A percentile compares a stretch with the other conserved stretches of the same genome.
Conservation (phyloP, 192 early-diverging fungal species). For the Umbelopsis ramanniana region DNA sequence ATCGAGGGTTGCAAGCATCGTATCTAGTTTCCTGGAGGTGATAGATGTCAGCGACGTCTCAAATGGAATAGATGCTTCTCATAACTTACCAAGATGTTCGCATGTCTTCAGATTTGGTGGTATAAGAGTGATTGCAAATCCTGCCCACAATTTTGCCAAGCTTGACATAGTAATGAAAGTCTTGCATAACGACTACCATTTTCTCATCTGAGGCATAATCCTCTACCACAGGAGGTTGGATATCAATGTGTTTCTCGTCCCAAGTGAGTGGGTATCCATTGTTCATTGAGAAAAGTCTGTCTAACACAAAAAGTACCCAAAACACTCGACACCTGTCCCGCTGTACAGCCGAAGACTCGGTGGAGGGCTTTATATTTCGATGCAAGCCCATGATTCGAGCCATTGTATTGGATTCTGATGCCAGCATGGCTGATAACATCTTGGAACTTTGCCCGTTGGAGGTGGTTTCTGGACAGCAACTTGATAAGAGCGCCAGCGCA, state of each 20-base stretch:
- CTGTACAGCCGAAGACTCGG: neutral
- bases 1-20: conserved; percentile 7
- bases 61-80: neutral
- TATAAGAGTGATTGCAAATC: conserved; percentile 9
- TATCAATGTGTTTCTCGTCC: conserved; percentile 15
- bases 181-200: neutral
- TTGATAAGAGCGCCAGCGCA: neutral
- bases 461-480: neutral
- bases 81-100: conserved; percentile 4
- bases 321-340: conserved; percentile 3
- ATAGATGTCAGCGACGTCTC: too few relatives aligned
- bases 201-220: neutral
- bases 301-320: conserved; percentile 1
- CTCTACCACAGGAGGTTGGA: neutral
- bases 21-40: neutral
- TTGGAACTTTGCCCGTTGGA: conserved; percentile 14
- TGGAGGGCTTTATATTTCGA: neutral
- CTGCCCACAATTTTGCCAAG: conserved; percentile 12
- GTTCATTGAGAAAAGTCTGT: neutral
- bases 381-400: conserved; percentile 10
- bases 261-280: neutral
- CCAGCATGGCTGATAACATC: conserved; percentile 9
- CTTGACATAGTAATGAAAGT: conserved; percentile 7
- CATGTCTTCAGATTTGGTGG: conserved; percentile 16
- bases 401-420: conserved; percentile 11